Conservation (phyloP, 148 eudicot genomes). For the Cornus florida region DNA sequence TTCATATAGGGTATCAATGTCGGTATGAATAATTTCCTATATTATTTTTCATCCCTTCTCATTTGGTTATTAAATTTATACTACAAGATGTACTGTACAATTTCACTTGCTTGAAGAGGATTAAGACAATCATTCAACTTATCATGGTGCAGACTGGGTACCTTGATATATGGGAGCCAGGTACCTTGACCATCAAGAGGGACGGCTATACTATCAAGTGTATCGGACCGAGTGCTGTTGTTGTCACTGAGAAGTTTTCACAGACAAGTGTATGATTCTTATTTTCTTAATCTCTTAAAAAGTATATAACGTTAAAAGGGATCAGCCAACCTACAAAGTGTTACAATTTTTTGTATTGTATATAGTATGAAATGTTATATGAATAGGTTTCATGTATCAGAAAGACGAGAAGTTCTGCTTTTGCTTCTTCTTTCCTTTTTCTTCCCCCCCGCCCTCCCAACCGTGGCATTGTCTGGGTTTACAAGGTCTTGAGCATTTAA, state of each 20-base stretch:
- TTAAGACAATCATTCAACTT: background rate
- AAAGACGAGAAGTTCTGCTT: too few species aligned
- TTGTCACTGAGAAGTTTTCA: constrained; percentile 66
- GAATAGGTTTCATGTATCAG: too few species aligned
- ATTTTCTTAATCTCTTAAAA: background rate
- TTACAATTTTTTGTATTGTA: too few species aligned
- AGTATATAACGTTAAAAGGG: background rate
- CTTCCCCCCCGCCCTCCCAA: too few species aligned
- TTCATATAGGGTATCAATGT: constrained; percentile 64
- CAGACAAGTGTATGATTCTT: constrained; percentile 50
- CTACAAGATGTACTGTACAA: background rate
- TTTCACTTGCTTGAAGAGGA: constrained; percentile 2
- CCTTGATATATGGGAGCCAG: constrained; percentile 83
- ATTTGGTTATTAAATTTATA: background rate
- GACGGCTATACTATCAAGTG: constrained; percentile 77
- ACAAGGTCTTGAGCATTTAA: background rate
- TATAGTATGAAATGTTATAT: background rate
- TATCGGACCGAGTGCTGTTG: constrained; percentile 56
- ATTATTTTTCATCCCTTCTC: constrained; percentile 3
- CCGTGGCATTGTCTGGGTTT: background rate
- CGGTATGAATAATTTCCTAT: constrained; percentile 43
- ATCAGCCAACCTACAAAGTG: background rate
- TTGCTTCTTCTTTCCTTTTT: too few species aligned
- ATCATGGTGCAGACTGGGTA: constrained; percentile 48
- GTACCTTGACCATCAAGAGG: constrained; percentile 68